Percentiles rank a stretch among this genome's conserved stretches.
Conservation (phyloP, 352 stramenopile genomes). For the Phytopythium chamaehyphon region DNA sequence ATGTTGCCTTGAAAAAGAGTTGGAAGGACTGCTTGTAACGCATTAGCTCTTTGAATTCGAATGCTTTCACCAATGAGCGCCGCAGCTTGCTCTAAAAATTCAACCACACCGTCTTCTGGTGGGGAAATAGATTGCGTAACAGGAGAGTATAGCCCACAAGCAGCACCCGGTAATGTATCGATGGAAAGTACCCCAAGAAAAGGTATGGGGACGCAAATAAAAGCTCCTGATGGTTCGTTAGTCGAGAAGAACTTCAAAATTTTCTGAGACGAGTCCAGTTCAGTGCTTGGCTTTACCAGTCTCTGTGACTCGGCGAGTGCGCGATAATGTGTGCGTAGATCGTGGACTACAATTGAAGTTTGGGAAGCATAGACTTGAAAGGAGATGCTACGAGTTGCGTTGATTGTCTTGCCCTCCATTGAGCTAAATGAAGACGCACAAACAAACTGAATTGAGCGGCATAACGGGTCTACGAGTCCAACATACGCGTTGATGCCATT, state of each 20-base stretch:
- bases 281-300: neutral
- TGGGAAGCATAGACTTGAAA: constrained; percentile 55
- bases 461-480: constrained; percentile 49
- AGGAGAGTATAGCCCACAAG: constrained; percentile 38
- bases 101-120: constrained; percentile 55
- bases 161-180: constrained; percentile 60
- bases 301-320: neutral
- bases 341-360: constrained; percentile 36
- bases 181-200: constrained; percentile 63
- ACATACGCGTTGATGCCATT: constrained; percentile 67
- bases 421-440: constrained; percentile 35
- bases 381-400: constrained; percentile 37
- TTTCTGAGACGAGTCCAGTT: neutral
- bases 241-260: constrained; percentile 28
- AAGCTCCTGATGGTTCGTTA: constrained; percentile 19
- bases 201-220: constrained; percentile 68
- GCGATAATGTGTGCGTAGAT: constrained; percentile 28
- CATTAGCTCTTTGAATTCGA: constrained; percentile 20
- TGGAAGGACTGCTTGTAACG: constrained; percentile 14
- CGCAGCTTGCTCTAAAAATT: constrained; percentile 40
- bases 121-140: constrained; percentile 8
- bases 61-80: constrained; percentile 47
- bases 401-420: constrained; percentile 44
- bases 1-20: constrained; percentile 59
- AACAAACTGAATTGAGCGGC: constrained; percentile 43